Evolutionary conservation across 106 monocot species (phyloP).

Genomic region (Allium cepa): DNA sequence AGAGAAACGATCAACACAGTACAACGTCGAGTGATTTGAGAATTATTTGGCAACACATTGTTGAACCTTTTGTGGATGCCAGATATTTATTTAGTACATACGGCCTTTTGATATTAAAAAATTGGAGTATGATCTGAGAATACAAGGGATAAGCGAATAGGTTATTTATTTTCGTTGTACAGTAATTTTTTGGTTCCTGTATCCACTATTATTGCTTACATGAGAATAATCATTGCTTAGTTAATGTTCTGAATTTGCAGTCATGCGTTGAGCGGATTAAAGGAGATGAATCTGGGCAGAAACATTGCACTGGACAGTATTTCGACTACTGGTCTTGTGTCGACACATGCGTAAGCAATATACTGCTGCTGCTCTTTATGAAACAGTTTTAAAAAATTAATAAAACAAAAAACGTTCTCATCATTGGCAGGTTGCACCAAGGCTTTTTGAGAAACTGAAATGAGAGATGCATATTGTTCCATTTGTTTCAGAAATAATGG

Average conservation of each 20-base stretch:
- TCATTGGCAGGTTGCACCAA: conserved; percentile 28
- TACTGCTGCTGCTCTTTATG: neutral
- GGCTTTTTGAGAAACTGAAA: conserved; percentile 36
- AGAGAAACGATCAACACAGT: too few species aligned
- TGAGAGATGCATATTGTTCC: conserved; percentile 6
- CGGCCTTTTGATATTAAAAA: too few species aligned
- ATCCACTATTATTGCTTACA: too few species aligned
- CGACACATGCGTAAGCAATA: conserved; percentile 10
- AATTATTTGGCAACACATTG: too few species aligned
- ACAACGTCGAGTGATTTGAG: too few species aligned
- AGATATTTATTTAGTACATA: too few species aligned
- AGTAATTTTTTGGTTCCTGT: too few species aligned
- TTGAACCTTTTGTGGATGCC: too few species aligned
- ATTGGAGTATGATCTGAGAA: too few species aligned
- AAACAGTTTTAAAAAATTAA: neutral
- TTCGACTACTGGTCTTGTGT: neutral
- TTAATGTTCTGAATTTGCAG: conserved; percentile 10
- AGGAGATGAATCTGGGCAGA: conserved; percentile 48
- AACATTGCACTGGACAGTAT: conserved; percentile 61
- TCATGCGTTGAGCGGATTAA: conserved; percentile 49
- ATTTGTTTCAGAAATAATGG: neutral
- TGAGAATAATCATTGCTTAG: too few species aligned
- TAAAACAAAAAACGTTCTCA: neutral
- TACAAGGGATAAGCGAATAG: too few species aligned
- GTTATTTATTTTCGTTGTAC: too few species aligned